Conservation (phyloP, 2,329 filamentous ascomycete genomes). For the Rhynchosporium agropyri region DNA sequence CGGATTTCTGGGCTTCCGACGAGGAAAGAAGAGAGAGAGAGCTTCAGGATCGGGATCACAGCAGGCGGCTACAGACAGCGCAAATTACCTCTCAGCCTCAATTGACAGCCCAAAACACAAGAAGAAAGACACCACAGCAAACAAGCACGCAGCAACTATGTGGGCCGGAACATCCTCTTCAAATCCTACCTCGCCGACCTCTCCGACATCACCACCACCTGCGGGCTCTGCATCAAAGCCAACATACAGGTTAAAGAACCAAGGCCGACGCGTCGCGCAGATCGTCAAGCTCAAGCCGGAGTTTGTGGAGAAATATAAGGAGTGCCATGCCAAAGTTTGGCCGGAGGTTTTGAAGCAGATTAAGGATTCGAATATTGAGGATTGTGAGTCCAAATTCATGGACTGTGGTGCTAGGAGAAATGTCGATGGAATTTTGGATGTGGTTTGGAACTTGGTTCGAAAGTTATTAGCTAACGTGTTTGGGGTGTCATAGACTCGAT, state of each 20-base stretch:
- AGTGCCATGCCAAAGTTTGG: slow-evolving; percentile 74
- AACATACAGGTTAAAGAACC: slow-evolving; percentile 41
- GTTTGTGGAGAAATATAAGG: slow-evolving; percentile 69
- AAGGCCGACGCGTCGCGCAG: slow-evolving; percentile 65
- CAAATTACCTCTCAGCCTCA: neutral
- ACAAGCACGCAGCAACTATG: slow-evolving; percentile 17
- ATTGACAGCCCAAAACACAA: neutral
- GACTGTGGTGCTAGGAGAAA: neutral
- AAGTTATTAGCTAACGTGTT: slow-evolving; percentile 16
- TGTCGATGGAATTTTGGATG: neutral
- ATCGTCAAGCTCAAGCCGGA: slow-evolving; percentile 73
- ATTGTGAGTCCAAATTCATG: slow-evolving; percentile 55
- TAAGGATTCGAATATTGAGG: slow-evolving; percentile 71
- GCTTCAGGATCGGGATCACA: neutral
- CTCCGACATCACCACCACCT: slow-evolving; percentile 15
- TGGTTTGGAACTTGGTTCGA: neutral
- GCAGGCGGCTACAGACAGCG: too few species aligned
- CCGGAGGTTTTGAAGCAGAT: slow-evolving; percentile 77
- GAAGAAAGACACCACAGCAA: neutral
- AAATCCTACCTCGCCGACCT: slow-evolving; percentile 33
- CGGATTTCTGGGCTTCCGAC: too few species aligned
- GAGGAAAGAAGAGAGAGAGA: too few species aligned
- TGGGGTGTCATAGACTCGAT: slow-evolving; percentile 61
- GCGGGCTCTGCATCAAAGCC: slow-evolving; percentile 14
- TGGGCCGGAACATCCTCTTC: slow-evolving; percentile 30